Evolutionary conservation across 2,329 filamentous ascomycete genomes (phyloP).

Genomic region (Cadophora luteo-olivacea): DNA sequence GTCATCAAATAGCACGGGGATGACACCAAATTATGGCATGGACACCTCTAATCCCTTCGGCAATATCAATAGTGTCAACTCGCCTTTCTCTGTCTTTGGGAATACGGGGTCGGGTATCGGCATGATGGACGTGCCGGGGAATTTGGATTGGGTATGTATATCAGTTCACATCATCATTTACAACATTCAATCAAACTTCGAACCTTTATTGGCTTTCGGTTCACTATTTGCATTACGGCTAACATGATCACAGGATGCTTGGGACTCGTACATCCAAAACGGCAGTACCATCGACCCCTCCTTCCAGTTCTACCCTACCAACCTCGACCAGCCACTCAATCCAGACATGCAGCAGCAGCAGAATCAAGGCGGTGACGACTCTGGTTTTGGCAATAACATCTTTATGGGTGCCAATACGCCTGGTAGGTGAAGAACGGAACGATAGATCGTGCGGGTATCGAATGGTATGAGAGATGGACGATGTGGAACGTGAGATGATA

Average conservation of each 20-base stretch:
- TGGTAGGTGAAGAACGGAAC: slow-evolving; percentile 35
- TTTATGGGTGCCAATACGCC: slow-evolving; percentile 47
- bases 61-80: slow-evolving; percentile 34
- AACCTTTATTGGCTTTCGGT: too few species aligned
- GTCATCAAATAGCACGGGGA: slow-evolving; percentile 47
- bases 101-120: slow-evolving; percentile 50
- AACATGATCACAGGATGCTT: slow-evolving; percentile 60
- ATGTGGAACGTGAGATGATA: background rate
- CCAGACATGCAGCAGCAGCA: slow-evolving; percentile 28
- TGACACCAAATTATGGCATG: slow-evolving; percentile 49
- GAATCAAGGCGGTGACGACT: slow-evolving; percentile 28
- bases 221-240: slow-evolving; percentile 2
- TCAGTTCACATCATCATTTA: too few species aligned
- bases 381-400: slow-evolving; percentile 39
- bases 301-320: slow-evolving; percentile 42
- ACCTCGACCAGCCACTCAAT: slow-evolving; percentile 34
- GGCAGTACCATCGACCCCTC: slow-evolving; percentile 47
- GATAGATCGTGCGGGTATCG: background rate
- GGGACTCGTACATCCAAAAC: slow-evolving; percentile 73
- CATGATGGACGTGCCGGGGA: slow-evolving; percentile 60
- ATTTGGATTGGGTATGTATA: slow-evolving; percentile 66
- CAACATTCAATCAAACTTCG: too few species aligned
- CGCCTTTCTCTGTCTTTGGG: slow-evolving; percentile 60
- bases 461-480: background rate
- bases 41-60: slow-evolving; percentile 39